phyloP scores from a whole-genome alignment of 306 rosid species.

The Quercus ilex region DNA sequence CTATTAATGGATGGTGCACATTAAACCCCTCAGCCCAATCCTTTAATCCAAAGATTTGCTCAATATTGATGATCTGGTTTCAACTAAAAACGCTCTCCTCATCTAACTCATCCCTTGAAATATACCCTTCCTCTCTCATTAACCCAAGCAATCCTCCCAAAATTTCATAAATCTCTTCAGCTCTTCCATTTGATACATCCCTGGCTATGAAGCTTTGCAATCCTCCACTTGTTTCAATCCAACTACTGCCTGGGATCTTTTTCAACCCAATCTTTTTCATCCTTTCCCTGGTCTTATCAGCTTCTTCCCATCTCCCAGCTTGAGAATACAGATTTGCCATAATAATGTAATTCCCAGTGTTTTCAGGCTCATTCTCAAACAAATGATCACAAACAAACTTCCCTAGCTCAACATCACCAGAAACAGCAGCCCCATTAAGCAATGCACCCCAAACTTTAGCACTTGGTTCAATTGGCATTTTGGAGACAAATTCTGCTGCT shows the following conservation, averaged over 20 bases:
- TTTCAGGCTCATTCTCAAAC: constrained; percentile 70
- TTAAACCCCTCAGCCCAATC: background rate
- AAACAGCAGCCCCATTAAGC: constrained; percentile 72
- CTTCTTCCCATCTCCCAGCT: constrained; percentile 81
- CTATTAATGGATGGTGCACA: background rate
- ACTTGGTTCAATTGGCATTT: constrained; percentile 72
- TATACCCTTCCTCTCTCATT: constrained; percentile 55
- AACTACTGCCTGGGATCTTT: constrained; percentile 70
- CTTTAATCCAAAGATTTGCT: background rate
- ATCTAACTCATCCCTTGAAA: constrained; percentile 43
- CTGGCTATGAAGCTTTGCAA: constrained; percentile 43
- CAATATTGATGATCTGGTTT: constrained; percentile 15
- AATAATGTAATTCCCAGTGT: constrained; percentile 69
- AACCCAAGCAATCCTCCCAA: constrained; percentile 55
- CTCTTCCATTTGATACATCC: constrained; percentile 49
- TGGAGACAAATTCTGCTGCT: constrained; percentile 58
- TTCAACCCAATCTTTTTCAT: constrained; percentile 59
- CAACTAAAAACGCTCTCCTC: constrained; percentile 32
- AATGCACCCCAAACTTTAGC: constrained; percentile 92
- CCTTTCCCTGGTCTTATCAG: constrained; percentile 57
- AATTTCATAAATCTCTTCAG: constrained; percentile 46
- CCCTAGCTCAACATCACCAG: constrained; percentile 70
- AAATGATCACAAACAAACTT: constrained; percentile 58
- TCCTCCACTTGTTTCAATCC: constrained; percentile 62
- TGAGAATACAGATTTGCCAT: constrained; percentile 86